phyloP scores from a whole-genome alignment of 257 asterid genomes.

The Nicotiana tabacum region DNA sequence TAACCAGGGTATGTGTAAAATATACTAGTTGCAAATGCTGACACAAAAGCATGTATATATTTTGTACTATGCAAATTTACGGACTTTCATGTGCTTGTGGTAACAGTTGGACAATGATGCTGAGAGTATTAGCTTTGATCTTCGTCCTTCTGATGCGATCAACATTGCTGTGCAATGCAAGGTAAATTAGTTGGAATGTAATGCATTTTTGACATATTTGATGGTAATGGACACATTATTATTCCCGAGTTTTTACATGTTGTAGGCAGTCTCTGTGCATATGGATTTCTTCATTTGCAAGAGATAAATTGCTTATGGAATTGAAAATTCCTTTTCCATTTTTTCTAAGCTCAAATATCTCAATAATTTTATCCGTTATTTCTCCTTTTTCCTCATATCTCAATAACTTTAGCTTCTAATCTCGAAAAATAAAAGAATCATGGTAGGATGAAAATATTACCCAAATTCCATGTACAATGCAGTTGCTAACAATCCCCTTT shows the following conservation, averaged over 20 bases:
- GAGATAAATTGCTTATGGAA: not conserved
- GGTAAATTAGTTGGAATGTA: slow-evolving; percentile 33
- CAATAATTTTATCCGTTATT: too few relatives aligned
- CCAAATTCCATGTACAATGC: not conserved
- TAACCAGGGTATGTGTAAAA: slow-evolving; percentile 49
- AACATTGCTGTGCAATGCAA: slow-evolving; percentile 96
- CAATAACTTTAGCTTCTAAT: too few relatives aligned
- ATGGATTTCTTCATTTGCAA: not conserved
- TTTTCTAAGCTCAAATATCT: too few relatives aligned
- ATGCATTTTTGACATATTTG: not conserved
- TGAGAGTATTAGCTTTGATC: slow-evolving; percentile 69
- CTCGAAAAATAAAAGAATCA: too few relatives aligned
- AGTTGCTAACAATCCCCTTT: not conserved
- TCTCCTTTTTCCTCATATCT: too few relatives aligned
- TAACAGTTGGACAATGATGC: slow-evolving; percentile 64
- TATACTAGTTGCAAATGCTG: not conserved
- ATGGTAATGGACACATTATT: not conserved
- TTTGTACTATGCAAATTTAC: not conserved
- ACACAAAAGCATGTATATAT: not conserved
- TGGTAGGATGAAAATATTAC: not conserved
- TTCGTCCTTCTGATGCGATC: slow-evolving; percentile 97
- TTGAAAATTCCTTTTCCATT: not conserved
- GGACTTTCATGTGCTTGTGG: slow-evolving; percentile 15
- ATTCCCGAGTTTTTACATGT: not conserved
- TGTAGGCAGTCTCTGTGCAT: not conserved